These are phyloP conservation scores for Fraxinus dipetala DNA, from an alignment of 305 asterid species.

Conservation along the genomic window DNA sequence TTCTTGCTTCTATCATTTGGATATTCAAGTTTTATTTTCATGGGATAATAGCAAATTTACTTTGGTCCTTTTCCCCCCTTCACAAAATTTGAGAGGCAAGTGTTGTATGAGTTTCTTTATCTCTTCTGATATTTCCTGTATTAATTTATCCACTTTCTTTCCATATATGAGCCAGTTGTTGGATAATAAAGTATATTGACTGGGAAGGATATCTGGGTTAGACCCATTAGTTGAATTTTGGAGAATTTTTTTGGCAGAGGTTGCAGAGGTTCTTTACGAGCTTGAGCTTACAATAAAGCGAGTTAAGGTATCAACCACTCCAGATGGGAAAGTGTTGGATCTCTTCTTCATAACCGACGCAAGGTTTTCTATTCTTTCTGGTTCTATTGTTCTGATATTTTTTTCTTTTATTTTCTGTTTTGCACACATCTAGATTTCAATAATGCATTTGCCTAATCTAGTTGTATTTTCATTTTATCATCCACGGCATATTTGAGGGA, in stretches of 20 bases:
- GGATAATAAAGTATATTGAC: conserved; percentile 1
- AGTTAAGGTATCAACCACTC: conserved; percentile 87
- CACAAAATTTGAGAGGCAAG: not conserved
- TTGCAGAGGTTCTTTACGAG: conserved; percentile 64
- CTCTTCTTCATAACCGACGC: conserved; percentile 78
- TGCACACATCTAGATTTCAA: not conserved
- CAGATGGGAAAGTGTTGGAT: conserved; percentile 82
- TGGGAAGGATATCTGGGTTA: conserved; percentile 5
- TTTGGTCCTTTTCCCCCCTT: not conserved
- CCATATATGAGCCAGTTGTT: not conserved
- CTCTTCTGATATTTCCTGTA: not conserved
- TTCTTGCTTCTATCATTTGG: not conserved
- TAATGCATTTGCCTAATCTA: not conserved
- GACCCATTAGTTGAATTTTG: conserved; percentile 7
- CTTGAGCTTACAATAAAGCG: conserved; percentile 73
- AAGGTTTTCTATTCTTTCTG: conserved; percentile 39
- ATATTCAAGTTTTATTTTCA: not conserved
- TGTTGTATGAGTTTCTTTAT: not conserved
- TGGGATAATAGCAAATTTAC: not conserved
- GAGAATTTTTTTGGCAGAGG: conserved; percentile 46
- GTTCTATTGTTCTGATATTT: not conserved
- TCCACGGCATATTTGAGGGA: not conserved
- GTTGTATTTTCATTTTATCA: not conserved
- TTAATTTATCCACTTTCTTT: not conserved
- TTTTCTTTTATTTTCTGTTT: not conserved